These are phyloP conservation scores for Arthrinium phaeospermum DNA, from an alignment of 2,329 filamentous ascomycete species.

Conservation along the genomic window DNA sequence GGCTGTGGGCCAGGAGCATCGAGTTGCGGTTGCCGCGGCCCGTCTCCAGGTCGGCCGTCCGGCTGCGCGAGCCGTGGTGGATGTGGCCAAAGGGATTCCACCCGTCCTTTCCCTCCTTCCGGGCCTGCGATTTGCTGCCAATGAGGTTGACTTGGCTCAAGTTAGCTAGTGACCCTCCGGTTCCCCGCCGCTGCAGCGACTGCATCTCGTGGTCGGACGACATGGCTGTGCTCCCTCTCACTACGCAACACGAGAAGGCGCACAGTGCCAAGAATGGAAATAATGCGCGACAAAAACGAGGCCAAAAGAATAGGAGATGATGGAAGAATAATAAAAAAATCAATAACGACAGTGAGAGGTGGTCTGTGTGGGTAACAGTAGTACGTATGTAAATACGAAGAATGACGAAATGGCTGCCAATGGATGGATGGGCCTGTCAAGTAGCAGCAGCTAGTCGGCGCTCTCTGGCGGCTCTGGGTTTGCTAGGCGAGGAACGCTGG, in stretches of 20 bases:
- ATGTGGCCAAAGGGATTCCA: constrained; percentile 54
- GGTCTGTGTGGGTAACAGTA: not conserved
- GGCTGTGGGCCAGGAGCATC: constrained; percentile 1
- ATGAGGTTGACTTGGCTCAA: constrained; percentile 43
- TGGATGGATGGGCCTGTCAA: not conserved
- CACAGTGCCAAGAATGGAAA: not conserved
- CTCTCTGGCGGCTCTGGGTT: not conserved
- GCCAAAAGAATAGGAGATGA: not conserved
- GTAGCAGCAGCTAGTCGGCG: not conserved
- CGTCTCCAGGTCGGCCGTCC: constrained; percentile 27
- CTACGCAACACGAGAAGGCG: not conserved
- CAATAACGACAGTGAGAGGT: not conserved
- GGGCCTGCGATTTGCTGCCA: constrained; percentile 51
- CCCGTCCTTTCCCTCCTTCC: constrained; percentile 47
- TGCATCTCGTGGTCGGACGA: not conserved
- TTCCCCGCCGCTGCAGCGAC: not conserved
- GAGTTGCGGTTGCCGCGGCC: constrained; percentile 30
- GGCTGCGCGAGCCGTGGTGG: constrained; percentile 44
- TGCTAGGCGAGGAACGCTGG: not conserved
- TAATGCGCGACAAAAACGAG: not conserved
- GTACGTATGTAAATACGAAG: not conserved
- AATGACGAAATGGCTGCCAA: not conserved
- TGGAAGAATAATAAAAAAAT: not conserved
- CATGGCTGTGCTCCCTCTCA: not conserved
- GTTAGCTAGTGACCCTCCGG: constrained; percentile 7